A percentile compares a stretch with the other conserved stretches of the same genome.
Evolutionary conservation across 352 stramenopile species (phyloP).

Genomic region (Halophytophthora polymorphica): DNA sequence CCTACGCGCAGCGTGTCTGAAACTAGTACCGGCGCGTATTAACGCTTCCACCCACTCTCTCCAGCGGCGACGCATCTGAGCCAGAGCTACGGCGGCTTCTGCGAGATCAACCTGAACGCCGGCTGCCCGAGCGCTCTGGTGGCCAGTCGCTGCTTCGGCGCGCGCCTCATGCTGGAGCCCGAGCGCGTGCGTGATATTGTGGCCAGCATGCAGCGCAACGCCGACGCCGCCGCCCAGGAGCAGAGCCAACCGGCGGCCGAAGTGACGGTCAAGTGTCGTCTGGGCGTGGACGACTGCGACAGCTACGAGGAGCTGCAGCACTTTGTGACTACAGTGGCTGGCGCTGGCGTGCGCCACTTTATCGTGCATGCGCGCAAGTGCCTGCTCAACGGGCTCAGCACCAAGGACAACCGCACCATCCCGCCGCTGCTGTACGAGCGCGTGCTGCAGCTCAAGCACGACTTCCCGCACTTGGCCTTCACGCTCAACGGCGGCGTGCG

Average conservation of each 20-base stretch:
- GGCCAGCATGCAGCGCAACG: slow-evolving; percentile 66
- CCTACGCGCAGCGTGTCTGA: too few relatives aligned
- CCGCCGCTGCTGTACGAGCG: slow-evolving; percentile 95
- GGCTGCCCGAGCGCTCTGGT: slow-evolving; percentile 90
- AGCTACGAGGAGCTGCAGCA: slow-evolving; percentile 89
- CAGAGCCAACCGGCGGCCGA: slow-evolving; percentile 30
- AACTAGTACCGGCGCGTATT: too few relatives aligned
- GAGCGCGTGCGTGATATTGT: slow-evolving; percentile 93
- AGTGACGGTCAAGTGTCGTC: slow-evolving; percentile 98
- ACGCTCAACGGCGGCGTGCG: slow-evolving; percentile 97
- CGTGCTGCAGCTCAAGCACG: slow-evolving; percentile 91
- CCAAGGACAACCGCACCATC: slow-evolving; percentile 97
- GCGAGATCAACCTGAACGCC: slow-evolving; percentile 97
- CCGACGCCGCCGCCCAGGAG: slow-evolving; percentile 23
- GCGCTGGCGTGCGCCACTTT: slow-evolving; percentile 93
- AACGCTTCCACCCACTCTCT: too few relatives aligned
- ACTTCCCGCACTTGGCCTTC: slow-evolving; percentile 96
- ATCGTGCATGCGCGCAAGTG: slow-evolving; percentile 98
- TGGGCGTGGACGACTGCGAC: slow-evolving; percentile 95
- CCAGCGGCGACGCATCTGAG: slow-evolving; percentile 75
- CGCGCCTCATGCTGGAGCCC: slow-evolving; percentile 96
- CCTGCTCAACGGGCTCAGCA: slow-evolving; percentile 93
- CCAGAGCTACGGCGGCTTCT: slow-evolving; percentile 86
- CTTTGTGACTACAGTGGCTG: slow-evolving; percentile 92
- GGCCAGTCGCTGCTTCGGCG: slow-evolving; percentile 92